Base-by-base conservation (phyloP, 176 grass and related monocot species). In the Carex pumila region DNA sequence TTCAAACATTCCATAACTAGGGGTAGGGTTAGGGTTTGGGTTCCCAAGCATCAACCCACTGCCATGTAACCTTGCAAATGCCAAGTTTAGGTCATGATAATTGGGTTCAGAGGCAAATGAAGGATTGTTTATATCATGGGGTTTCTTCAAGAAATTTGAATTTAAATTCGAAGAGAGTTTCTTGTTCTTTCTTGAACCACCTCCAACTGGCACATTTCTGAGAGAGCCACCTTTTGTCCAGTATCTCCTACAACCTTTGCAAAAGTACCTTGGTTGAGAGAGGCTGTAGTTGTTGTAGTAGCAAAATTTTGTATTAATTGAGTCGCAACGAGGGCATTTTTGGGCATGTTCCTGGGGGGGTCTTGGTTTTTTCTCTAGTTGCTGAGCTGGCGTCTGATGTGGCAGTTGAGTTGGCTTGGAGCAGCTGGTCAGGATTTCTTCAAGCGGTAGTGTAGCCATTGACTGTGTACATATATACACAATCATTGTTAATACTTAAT, bases 241-340 rank as follows among this genome's bases (percentile, higher is more conserved):
- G 72, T 98, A 98, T 73, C 95, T 90, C 57, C 90, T 87, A 88
- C 95, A 98, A 63, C 90, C 92, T 90, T 98, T 98, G 92, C 92
- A 98, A 85, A 98, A 98, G 92, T 98, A 98, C 53, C 95, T 90
- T 14, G 95, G 95, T 85, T 98, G 95, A 69, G 90, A 90, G 56
- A 94, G 92, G 90, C 92, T 94, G 87, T 98, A 98, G 86, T 98
- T 98, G 88, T 98, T 98, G 91, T 98, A 98, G 82, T 98, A 98
- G 90, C 95, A 98, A 86, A 98, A 98, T 73, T 98, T 98, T 43
- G 95, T 98, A 86, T 98, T 98, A 47, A 88, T 90, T 45, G 95
- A 98, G 61, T 94, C 91, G 87, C 95, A 98, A 85, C 95, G 82
- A 37, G 95, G 95, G 68, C 95, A 98, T 87, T 94, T 94, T 66